Evolutionary conservation across 202 grass and related monocot species (phyloP).

Genomic region (Elaeis oleifera): DNA sequence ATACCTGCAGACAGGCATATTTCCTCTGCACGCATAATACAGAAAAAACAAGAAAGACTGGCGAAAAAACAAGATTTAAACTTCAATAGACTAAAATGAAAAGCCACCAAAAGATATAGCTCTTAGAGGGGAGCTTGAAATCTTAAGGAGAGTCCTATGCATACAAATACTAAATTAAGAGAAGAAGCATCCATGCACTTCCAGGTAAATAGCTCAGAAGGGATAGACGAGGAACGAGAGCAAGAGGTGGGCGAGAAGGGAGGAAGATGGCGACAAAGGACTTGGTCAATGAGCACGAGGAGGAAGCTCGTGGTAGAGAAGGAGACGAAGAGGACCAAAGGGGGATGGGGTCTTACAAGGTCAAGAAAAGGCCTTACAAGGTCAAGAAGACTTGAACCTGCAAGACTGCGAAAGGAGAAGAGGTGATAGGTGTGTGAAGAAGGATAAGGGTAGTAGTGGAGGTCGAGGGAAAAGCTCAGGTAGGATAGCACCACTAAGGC

Average conservation of each 20-base stretch:
- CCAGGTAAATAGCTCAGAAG: slow-evolving; percentile 52
- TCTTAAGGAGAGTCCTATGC: not conserved
- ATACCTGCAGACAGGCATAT: not conserved
- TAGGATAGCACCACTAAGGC: slow-evolving; percentile 41
- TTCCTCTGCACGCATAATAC: slow-evolving; percentile 14
- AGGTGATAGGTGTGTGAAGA: not conserved
- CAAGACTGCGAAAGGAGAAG: not conserved
- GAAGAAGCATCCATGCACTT: not conserved
- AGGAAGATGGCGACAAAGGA: not conserved
- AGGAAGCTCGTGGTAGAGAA: slow-evolving; percentile 89
- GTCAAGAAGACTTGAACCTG: slow-evolving; percentile 6
- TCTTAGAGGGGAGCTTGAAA: not conserved
- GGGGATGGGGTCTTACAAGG: slow-evolving; percentile 18
- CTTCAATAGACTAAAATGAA: too few relatives aligned
- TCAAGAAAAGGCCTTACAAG: slow-evolving; percentile 10
- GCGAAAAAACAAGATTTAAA: too few relatives aligned
- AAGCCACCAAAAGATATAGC: too few relatives aligned
- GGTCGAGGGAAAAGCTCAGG: slow-evolving; percentile 50
- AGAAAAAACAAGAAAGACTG: not conserved
- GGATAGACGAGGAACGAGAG: slow-evolving; percentile 35
- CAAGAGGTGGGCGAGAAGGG: rapidly evolving
- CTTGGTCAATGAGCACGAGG: not conserved
- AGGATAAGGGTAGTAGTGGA: not conserved
- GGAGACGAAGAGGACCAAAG: slow-evolving; percentile 3
- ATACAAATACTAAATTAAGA: not conserved